Evolutionary conservation across 2,329 filamentous ascomycete genomes (phyloP).

Genomic region (Cordyceps fumosorosea): DNA sequence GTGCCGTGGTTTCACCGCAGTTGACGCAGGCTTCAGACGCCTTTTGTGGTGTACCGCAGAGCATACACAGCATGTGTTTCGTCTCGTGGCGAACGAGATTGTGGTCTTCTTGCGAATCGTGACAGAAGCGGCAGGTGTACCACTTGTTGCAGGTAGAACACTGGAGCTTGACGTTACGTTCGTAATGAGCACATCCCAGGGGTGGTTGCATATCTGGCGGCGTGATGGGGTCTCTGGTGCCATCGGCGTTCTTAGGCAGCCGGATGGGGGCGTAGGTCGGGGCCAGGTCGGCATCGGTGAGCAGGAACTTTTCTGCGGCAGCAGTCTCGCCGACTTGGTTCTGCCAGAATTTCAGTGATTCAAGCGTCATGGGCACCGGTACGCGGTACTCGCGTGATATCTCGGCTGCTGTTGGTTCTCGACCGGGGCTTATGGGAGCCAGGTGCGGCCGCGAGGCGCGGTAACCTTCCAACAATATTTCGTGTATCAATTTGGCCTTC

Average conservation of each 20-base stretch:
- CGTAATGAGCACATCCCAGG: slow-evolving; percentile 87
- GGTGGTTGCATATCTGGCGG: slow-evolving; percentile 32
- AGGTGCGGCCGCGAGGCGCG: slow-evolving; percentile 26
- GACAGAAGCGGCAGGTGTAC: slow-evolving; percentile 94
- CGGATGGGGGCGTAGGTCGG: slow-evolving; percentile 60
- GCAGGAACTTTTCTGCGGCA: slow-evolving; percentile 36
- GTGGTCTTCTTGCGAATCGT: slow-evolving; percentile 78
- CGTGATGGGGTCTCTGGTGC: slow-evolving; percentile 31
- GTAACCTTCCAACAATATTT: slow-evolving; percentile 64
- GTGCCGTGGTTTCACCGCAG: slow-evolving; percentile 71
- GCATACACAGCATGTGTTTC: slow-evolving; percentile 95
- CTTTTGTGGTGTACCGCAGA: slow-evolving; percentile 77
- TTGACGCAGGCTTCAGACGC: slow-evolving; percentile 70
- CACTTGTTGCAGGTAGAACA: slow-evolving; percentile 84
- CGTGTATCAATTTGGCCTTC: slow-evolving; percentile 67
- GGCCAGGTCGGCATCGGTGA: slow-evolving; percentile 55
- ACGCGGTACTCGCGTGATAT: slow-evolving; percentile 13
- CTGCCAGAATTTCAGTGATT: slow-evolving; percentile 55
- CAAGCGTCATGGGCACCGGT: slow-evolving; percentile 38
- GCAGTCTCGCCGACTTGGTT: slow-evolving; percentile 35
- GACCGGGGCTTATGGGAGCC: slow-evolving; percentile 28
- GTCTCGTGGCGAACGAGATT: slow-evolving; percentile 74
- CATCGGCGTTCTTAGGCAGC: slow-evolving; percentile 36
- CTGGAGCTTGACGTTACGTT: slow-evolving; percentile 91
- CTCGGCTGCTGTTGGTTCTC: slow-evolving; percentile 20